phyloP scores from a whole-genome alignment of 345 rosid species.

The Sonneratia caseolaris region DNA sequence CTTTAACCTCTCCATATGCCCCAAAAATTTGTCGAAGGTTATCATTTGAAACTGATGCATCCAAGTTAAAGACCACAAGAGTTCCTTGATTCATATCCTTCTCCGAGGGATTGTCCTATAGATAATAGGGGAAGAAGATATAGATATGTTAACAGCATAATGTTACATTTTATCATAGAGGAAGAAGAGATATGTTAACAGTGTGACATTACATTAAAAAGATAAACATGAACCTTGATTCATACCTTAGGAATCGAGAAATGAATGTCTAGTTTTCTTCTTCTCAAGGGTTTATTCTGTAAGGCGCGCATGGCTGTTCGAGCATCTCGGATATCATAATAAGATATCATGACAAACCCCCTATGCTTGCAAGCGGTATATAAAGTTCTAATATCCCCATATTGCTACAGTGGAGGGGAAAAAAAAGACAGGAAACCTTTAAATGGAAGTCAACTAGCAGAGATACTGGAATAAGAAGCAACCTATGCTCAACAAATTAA shows the following conservation, averaged over 20 bases:
- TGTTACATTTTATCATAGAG: slow-evolving; percentile 1
- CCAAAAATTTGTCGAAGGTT: slow-evolving; percentile 77
- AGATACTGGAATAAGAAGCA: neutral
- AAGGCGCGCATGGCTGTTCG: slow-evolving; percentile 87
- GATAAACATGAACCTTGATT: neutral
- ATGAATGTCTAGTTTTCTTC: slow-evolving; percentile 87
- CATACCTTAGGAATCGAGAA: slow-evolving; percentile 94
- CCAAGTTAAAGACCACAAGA: slow-evolving; percentile 85
- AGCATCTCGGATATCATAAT: slow-evolving; percentile 87
- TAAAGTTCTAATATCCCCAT: slow-evolving; percentile 86
- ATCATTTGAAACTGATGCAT: slow-evolving; percentile 79
- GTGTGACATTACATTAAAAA: neutral
- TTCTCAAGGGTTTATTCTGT: slow-evolving; percentile 78
- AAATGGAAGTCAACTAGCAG: neutral
- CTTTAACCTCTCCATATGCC: slow-evolving; percentile 89
- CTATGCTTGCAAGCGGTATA: slow-evolving; percentile 95
- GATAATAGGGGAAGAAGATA: slow-evolving; percentile 6
- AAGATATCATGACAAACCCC: slow-evolving; percentile 96
- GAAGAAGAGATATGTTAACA: neutral
- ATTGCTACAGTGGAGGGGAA: slow-evolving; percentile 41
- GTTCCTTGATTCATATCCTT: slow-evolving; percentile 95
- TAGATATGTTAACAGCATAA: neutral
- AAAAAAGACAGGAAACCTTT: slow-evolving; percentile 8
- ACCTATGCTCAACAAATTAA: neutral
- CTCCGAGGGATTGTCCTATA: slow-evolving; percentile 88